Percentiles rank a stretch among this genome's conserved stretches.
phyloP scores from a whole-genome alignment of 2,329 filamentous ascomycete genomes.

The Ophiostoma sp. region DNA sequence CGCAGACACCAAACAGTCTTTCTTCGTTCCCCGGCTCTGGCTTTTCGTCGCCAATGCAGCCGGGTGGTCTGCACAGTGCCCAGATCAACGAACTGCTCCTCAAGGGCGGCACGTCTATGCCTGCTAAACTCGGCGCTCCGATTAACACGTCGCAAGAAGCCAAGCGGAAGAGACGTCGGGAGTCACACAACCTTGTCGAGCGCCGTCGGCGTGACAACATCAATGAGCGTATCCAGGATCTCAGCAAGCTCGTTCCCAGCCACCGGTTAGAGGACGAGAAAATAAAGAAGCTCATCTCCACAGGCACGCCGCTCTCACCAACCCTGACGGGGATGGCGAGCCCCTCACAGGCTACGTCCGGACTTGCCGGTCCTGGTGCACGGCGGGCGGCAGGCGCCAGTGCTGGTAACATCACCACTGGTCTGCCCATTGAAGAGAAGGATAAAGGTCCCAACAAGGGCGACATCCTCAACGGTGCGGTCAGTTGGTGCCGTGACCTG shows the following conservation, averaged over 20 bases:
- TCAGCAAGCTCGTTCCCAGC: slow-evolving; percentile 87
- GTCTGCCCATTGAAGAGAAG: slow-evolving; percentile 91
- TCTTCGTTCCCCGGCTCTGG: slow-evolving; percentile 87
- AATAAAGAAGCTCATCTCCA: slow-evolving; percentile 90
- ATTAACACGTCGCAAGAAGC: slow-evolving; percentile 77
- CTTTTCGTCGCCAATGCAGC: slow-evolving; percentile 77
- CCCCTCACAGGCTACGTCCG: slow-evolving; percentile 78
- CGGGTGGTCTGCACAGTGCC: slow-evolving; percentile 61
- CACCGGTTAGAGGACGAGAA: slow-evolving; percentile 97
- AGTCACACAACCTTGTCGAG: slow-evolving; percentile 96
- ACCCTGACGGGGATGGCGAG: slow-evolving; percentile 69
- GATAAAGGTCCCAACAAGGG: slow-evolving; percentile 99
- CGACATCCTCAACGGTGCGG: slow-evolving; percentile 94
- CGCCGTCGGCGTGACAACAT: slow-evolving; percentile 95
- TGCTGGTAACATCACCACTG: slow-evolving; percentile 83
- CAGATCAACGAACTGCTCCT: slow-evolving; percentile 89
- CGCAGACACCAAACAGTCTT: slow-evolving; percentile 79
- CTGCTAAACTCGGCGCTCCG: slow-evolving; percentile 70
- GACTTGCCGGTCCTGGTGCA: slow-evolving; percentile 81
- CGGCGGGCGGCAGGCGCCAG: slow-evolving; percentile 71
- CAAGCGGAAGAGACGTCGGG: slow-evolving; percentile 85
- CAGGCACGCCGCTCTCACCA: slow-evolving; percentile 85
- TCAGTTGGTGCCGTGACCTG: slow-evolving; percentile 94
- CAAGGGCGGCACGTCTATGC: slow-evolving; percentile 84
- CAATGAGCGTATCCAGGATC: slow-evolving; percentile 95